Percentiles rank a stretch among this genome's conserved stretches.
phyloP scores from a whole-genome alignment of 2,329 filamentous ascomycete species.

The Didymella arachidicola region DNA sequence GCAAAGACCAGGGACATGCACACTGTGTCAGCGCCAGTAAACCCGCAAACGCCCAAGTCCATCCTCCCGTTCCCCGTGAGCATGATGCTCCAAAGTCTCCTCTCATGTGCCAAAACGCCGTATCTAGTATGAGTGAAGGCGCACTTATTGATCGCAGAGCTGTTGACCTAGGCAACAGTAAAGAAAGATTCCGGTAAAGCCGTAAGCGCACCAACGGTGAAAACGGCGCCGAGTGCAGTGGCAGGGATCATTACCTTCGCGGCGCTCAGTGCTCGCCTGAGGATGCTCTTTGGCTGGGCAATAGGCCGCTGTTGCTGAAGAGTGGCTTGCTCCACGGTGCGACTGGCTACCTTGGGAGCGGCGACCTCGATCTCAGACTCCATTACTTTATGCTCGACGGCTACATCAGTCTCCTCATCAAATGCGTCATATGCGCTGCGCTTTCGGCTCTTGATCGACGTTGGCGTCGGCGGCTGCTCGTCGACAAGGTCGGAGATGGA shows the following conservation, averaged over 20 bases:
- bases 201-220: slow-evolving; percentile 32
- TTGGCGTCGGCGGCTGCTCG: slow-evolving; percentile 42
- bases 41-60: not conserved
- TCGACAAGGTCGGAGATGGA: slow-evolving; percentile 38
- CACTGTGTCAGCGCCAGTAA: not conserved
- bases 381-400: not conserved
- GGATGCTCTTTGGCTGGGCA: slow-evolving; percentile 26
- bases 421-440: slow-evolving; percentile 41
- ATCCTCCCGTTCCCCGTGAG: not conserved
- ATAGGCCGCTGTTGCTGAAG: slow-evolving; percentile 9
- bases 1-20: not conserved
- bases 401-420: not conserved
- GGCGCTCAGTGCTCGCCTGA: slow-evolving; percentile 25
- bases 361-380: slow-evolving; percentile 25
- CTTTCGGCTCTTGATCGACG: slow-evolving; percentile 39
- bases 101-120: slow-evolving; percentile 5
- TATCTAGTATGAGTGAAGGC: not conserved
- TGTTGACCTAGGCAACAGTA: slow-evolving; percentile 9
- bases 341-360: not conserved
- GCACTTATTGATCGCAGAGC: not conserved
- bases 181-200: slow-evolving; percentile 36
- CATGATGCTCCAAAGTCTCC: not conserved
- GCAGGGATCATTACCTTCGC: slow-evolving; percentile 27
- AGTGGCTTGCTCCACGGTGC: slow-evolving; percentile 3
- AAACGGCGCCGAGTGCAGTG: slow-evolving; percentile 25